phyloP scores from a whole-genome alignment of 169 alveolate species.

The Cytauxzoon felis region DNA sequence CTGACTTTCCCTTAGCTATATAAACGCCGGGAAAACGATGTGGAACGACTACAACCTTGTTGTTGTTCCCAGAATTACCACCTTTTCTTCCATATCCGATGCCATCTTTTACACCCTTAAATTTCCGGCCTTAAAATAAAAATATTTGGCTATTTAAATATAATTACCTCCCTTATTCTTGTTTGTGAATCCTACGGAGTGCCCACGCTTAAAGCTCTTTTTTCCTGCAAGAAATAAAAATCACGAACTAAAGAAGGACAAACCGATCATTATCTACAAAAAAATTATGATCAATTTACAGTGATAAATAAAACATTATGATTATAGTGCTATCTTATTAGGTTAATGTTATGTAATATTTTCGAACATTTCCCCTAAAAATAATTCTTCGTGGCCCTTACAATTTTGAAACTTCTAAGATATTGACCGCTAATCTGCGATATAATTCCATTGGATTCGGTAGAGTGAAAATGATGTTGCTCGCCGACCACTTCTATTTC shows the following conservation, averaged over 20 bases:
- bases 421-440: constrained; percentile 54
- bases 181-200: constrained; percentile 14
- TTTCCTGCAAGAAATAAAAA: constrained; percentile 27
- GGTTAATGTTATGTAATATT: background rate
- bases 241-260: background rate
- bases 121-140: constrained; percentile 40
- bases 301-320: background rate
- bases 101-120: constrained; percentile 55
- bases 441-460: constrained; percentile 42
- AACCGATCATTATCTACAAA: constrained; percentile 42
- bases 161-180: constrained; percentile 29
- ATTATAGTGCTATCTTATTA: constrained; percentile 9
- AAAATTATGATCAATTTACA: background rate
- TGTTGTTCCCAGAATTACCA: constrained; percentile 80
- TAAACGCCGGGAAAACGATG: constrained; percentile 96
- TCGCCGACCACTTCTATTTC: constrained; percentile 68
- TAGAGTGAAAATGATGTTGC: constrained; percentile 25
- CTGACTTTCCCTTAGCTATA: constrained; percentile 93
- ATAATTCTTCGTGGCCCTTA: constrained; percentile 11
- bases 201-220: constrained; percentile 60
- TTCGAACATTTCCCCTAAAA: background rate
- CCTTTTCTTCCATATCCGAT: constrained; percentile 38
- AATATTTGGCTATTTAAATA: background rate
- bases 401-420: constrained; percentile 55
- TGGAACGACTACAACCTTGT: constrained; percentile 90